Evolutionary conservation across 108 stramenopile species (phyloP).

Genomic region (Skeletonema grethae): DNA sequence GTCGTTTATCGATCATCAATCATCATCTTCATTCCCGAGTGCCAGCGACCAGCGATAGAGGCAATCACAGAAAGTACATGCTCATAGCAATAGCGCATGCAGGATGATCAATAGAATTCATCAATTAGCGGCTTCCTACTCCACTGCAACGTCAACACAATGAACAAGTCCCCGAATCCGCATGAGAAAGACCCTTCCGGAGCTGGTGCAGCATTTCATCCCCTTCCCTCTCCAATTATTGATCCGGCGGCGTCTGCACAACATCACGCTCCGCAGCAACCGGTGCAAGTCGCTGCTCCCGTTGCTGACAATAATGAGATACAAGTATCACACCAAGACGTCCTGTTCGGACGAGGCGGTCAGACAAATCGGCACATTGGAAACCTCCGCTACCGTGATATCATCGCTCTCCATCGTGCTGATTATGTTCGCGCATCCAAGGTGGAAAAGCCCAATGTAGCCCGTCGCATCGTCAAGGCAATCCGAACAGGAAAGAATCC

Average conservation of each 20-base stretch:
- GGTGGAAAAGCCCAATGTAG: conserved; percentile 80
- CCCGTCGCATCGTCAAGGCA: conserved; percentile 64
- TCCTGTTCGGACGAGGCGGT: conserved; percentile 77
- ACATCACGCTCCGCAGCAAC: neutral
- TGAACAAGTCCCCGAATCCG: neutral
- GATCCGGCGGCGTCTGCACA: neutral
- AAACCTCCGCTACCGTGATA: conserved; percentile 77
- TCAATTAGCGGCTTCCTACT: no score
- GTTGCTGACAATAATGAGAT: neutral
- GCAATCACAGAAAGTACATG: no score
- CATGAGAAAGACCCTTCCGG: neutral
- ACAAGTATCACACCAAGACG: conserved; percentile 28
- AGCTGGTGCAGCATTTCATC: neutral
- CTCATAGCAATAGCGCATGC: no score
- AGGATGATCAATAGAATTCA: no score
- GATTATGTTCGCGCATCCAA: conserved; percentile 76
- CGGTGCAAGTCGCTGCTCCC: neutral
- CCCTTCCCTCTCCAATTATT: neutral
- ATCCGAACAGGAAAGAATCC: conserved; percentile 38
- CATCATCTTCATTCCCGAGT: no score
- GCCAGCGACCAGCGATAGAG: no score
- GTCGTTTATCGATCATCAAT: no score
- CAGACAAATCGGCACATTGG: conserved; percentile 81
- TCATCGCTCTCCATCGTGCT: conserved; percentile 70
- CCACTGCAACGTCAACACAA: neutral